Conservation (phyloP, 805 yeast genomes). For the Schwanniomyces vanrijiae region DNA sequence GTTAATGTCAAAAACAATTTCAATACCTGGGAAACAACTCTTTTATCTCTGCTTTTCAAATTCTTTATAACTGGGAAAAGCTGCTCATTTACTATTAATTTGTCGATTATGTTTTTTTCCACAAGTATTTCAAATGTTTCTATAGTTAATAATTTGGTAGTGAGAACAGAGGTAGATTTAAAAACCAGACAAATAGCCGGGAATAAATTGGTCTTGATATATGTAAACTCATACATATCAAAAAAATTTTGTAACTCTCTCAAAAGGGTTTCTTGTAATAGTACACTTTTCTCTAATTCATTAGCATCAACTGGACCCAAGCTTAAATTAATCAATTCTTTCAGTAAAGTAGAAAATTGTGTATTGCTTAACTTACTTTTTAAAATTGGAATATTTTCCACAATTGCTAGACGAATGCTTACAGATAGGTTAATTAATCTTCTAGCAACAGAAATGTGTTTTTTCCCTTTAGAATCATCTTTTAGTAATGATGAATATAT, state of each 20-base stretch:
- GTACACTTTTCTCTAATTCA: constrained; percentile 27
- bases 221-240: constrained; percentile 59
- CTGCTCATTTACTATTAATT: constrained; percentile 69
- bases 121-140: constrained; percentile 59
- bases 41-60: constrained; percentile 74
- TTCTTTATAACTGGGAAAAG: constrained; percentile 75
- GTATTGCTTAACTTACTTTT: constrained; percentile 49
- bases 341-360: constrained; percentile 49
- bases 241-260: constrained; percentile 40
- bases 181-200: constrained; percentile 73
- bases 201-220: constrained; percentile 71
- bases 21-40: constrained; percentile 50
- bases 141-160: constrained; percentile 71
- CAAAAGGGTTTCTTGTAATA: constrained; percentile 55
- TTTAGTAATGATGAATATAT: constrained; percentile 49
- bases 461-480: constrained; percentile 22
- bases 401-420: constrained; percentile 27
- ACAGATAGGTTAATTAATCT: constrained; percentile 33
- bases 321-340: constrained; percentile 42
- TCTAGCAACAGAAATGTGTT: constrained; percentile 17
- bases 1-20: constrained; percentile 52
- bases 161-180: constrained; percentile 78
- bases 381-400: constrained; percentile 49
- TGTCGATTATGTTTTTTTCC: constrained; percentile 63
- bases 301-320: constrained; percentile 30